phyloP scores from a whole-genome alignment of 306 rosid species.

The Vigna unguiculata region DNA sequence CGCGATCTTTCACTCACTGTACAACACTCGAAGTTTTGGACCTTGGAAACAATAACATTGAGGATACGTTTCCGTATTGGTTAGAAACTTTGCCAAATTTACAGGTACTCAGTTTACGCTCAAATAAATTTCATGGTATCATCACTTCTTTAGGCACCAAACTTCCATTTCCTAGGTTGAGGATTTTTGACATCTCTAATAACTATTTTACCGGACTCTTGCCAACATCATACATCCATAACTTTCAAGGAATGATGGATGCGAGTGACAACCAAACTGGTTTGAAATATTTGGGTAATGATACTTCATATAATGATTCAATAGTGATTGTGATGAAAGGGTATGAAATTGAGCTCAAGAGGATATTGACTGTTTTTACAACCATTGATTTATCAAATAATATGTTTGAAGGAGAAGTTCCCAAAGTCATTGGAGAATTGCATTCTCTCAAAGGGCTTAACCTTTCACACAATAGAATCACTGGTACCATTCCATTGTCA shows the following conservation, averaged over 20 bases:
- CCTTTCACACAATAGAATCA: slow-evolving; percentile 42
- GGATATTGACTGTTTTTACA: slow-evolving; percentile 24
- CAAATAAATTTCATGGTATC: slow-evolving; percentile 51
- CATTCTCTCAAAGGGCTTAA: slow-evolving; percentile 44
- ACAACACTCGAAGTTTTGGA: slow-evolving; percentile 36
- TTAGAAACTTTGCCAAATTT: slow-evolving; percentile 43
- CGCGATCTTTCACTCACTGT: slow-evolving; percentile 37
- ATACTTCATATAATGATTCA: background rate
- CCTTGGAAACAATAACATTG: slow-evolving; percentile 45
- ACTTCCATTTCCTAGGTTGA: background rate
- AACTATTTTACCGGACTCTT: slow-evolving; percentile 49
- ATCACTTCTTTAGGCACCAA: slow-evolving; percentile 30
- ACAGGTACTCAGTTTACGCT: slow-evolving; percentile 45
- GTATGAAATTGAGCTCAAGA: fast-evolving
- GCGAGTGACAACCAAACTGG: background rate
- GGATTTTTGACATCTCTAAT: slow-evolving; percentile 44
- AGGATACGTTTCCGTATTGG: slow-evolving; percentile 48
- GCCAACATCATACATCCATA: slow-evolving; percentile 41
- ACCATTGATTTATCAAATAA: slow-evolving; percentile 48
- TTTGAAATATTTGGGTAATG: background rate
- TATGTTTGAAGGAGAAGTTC: slow-evolving; percentile 47
- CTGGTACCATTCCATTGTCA: background rate
- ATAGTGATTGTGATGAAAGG: slow-evolving; percentile 45
- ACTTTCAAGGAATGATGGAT: slow-evolving; percentile 47
- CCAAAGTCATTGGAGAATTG: slow-evolving; percentile 39